Base-by-base conservation (phyloP, 1,284 basidiomycete species). In the Cryptococcus sp. region DNA sequence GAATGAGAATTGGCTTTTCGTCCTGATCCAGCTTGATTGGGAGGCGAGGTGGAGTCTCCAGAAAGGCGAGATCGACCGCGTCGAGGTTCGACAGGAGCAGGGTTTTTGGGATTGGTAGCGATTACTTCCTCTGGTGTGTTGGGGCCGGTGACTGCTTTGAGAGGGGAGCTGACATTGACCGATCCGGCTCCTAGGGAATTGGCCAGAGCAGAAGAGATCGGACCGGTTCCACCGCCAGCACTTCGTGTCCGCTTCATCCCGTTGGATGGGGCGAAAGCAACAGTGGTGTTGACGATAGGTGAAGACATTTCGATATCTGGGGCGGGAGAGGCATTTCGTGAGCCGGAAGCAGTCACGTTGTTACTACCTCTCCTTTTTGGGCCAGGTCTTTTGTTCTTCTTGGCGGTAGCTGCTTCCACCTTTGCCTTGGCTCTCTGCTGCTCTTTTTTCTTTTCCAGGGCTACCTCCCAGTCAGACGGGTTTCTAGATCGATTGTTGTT, bases 171-270 rank as follows among this genome's bases (percentile, higher is more conserved):
- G 23, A 57, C 51, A n/a, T 40, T 44, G 9, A 61, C 56, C 7
- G 41, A 23, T 10, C 49, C 39, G 5, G 52, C 22, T 3, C 47
- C 48, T 11, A 53, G 45, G 4, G 46, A 34, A 11, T 53, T 51
- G 23, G 53, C 51, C 16, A 49, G 21, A 19, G 36, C 23, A 11
- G 52, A 56, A 13, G 49, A 50, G 22, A 54, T 54, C 7, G 52
- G 51, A 25, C 54, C 28, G 11, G 61, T 52, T 28, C 28, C 28
- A 5, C 28, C 28, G 19, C 60, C 60, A n/a, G 57, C 54, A 44
- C 54, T 57, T 31, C 64, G 56, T 11, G 64, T 64, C 28, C 64
- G 58, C 47, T 67, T 67, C 45, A 67, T 45, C 3, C 56, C 52
- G 13, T 23, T 48, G 28, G 55, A 39, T 31, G 49, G 36, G 10